A percentile compares a stretch with the other conserved stretches of the same genome.
Conservation (phyloP, 345 rosid genomes). For the Citrus maxima region DNA sequence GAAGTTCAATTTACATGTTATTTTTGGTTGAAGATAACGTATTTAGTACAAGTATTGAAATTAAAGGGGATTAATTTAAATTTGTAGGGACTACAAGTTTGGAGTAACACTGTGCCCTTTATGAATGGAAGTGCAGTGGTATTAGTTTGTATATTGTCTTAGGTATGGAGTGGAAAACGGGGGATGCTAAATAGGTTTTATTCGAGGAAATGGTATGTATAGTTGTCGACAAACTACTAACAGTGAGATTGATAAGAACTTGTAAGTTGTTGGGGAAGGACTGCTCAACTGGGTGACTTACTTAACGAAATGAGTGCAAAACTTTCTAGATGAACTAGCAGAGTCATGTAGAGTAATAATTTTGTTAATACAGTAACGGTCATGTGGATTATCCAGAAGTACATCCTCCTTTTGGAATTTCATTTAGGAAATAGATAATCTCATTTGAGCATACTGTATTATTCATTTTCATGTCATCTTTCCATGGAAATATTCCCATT, state of each 20-base stretch:
- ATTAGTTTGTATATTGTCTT: background rate
- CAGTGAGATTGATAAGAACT: background rate
- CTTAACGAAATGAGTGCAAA: background rate
- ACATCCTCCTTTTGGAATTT: background rate
- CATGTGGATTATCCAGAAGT: background rate
- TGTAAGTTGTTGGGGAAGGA: background rate
- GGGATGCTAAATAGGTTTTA: background rate
- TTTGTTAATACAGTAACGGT: background rate
- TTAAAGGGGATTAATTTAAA: background rate
- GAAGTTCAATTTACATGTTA: background rate
- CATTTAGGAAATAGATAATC: background rate
- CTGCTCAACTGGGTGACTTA: background rate
- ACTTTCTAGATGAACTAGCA: background rate
- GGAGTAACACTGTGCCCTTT: background rate
- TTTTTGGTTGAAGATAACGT: background rate
- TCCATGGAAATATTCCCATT: background rate
- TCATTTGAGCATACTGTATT: background rate
- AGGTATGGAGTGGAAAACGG: background rate
- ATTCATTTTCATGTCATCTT: background rate
- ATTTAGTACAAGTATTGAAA: background rate
- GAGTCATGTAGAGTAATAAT: background rate
- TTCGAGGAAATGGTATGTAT: background rate
- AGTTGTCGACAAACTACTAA: background rate
- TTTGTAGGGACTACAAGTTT: too few relatives aligned
- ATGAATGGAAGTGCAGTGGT: background rate